Evolutionary conservation across 2,329 filamentous ascomycete genomes (phyloP), one percentile per base, ranked within the genome.

Genomic region (Colletotrichum sp.): DNA sequence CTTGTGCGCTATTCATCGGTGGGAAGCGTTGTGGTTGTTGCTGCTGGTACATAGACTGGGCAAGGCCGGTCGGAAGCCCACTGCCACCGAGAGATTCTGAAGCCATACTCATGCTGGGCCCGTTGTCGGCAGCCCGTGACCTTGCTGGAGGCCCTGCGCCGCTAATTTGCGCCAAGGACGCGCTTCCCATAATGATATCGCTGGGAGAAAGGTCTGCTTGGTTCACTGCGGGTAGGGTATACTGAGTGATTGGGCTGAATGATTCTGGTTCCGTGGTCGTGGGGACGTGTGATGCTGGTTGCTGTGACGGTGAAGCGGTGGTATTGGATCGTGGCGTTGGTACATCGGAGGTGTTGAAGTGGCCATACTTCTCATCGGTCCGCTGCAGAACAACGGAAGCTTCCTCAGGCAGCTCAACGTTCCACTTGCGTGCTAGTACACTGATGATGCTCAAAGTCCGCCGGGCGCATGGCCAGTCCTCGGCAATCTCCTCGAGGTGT

Each of bases 401-500:
- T 84, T 99, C 96, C 75, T 95, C 93, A 0, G 97, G 96, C 12
- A 99, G 85, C 72, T 95, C 93, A 59, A 98, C 93, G 21, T 93
- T 93, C 96, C 97, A 99, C 81, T 97, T 97, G n/a, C 93, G 91
- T 1, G 94, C 94, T 15, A 98, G 91, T 6, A 98, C 92, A 79
- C 94, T 96, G 59, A 99, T 88, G 64, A 99, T 98, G 76, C 93
- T 92, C 8, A 99, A 88, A 0, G 96, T 96, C 15, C 96, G 91
- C 69, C 96, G 91, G 12, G 96, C 96, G 80, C 96, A 97, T 1
- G 96, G 91, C 97, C 97, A 99, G 80, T 96, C 94, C 83, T 98
- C 96, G 1, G 95, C 95, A 80, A 99, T 98, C 81, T 99, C 96
- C 83, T 99, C 96, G 2, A 99, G 90, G 78, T 98, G 95, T 81